Conservation (phyloP, 83 land plant genomes). For the Thuja plicata region DNA sequence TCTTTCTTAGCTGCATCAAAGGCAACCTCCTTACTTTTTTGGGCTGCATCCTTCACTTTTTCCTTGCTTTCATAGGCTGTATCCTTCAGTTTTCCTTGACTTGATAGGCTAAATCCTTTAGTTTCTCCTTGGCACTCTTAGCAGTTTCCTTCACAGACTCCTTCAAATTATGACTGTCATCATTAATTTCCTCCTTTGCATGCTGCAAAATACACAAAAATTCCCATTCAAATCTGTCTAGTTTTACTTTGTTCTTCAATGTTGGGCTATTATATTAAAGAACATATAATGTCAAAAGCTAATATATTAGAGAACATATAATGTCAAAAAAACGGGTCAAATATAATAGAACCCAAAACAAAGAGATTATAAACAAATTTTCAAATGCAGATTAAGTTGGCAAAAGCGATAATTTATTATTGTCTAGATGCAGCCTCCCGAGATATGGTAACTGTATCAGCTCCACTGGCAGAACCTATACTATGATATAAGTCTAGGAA, state of each 20-base stretch:
- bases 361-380: not conserved
- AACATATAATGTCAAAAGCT: not conserved
- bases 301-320: not conserved
- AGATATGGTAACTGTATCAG: conserved; percentile 70
- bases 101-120: not conserved
- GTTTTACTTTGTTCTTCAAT: not conserved
- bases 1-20: not conserved
- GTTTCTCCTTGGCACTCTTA: not conserved
- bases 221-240: not conserved
- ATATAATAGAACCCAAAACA: not conserved
- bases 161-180: not conserved
- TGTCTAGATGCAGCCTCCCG: conserved; percentile 85
- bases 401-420: conserved; percentile 70
- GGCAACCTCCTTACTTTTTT: not conserved
- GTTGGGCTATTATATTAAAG: too few species aligned
- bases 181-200: not conserved
- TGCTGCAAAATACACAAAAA: not conserved
- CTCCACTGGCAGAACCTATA: conserved; percentile 82
- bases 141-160: not conserved
- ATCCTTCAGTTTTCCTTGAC: not conserved
- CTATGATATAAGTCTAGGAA: too few species aligned
- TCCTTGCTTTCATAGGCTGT: not conserved
- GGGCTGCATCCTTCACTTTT: not conserved
- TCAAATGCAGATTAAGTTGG: not conserved
- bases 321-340: not conserved